phyloP scores from a whole-genome alignment of 164 flowering plant species.

The Kalanchoe fedtschenkoi region DNA sequence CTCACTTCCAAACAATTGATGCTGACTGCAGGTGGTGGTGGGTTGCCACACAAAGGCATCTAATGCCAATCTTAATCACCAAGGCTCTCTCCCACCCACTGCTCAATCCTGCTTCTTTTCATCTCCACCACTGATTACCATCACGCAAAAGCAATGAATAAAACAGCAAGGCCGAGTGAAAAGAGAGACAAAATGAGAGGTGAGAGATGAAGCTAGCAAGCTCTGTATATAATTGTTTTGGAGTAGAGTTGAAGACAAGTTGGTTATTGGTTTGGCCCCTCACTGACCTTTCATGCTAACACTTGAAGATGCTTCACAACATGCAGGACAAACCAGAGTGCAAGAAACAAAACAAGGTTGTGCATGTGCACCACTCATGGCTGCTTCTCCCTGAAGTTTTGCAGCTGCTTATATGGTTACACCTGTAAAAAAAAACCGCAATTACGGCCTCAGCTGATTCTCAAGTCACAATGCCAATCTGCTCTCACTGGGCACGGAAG shows the following conservation, averaged over 20 bases:
- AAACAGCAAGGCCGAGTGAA: background rate
- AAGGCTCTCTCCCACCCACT: background rate
- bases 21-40: too few species aligned
- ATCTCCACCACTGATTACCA: background rate
- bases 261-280: background rate
- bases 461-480: background rate
- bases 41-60: too few species aligned
- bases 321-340: background rate
- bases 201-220: background rate
- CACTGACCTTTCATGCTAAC: background rate
- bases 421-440: background rate
- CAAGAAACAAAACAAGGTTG: background rate
- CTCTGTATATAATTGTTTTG: background rate
- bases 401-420: background rate
- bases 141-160: background rate
- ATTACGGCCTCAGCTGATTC: too few species aligned
- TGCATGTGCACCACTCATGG: background rate
- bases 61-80: background rate
- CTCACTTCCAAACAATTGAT: too few species aligned
- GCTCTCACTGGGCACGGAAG: too few species aligned
- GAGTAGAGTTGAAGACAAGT: constrained; percentile 5
- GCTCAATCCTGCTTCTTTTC: background rate
- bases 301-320: background rate
- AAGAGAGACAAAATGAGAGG: background rate
- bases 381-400: background rate